Conservation (phyloP, 2,329 filamentous ascomycete species). For the Pseudogymnoascus sp. region DNA sequence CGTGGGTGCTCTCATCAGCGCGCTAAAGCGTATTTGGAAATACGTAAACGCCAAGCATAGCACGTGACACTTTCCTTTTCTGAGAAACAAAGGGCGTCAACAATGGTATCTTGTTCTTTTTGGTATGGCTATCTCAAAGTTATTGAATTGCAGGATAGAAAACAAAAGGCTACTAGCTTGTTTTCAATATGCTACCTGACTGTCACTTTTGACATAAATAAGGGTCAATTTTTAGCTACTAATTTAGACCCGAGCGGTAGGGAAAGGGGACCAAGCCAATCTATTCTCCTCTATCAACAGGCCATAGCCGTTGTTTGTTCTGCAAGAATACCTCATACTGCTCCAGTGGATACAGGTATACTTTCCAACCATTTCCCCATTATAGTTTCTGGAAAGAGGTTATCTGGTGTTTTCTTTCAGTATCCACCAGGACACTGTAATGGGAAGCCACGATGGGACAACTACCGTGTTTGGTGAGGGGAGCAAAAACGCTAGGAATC, state of each 20-base stretch:
- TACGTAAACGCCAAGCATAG: background rate
- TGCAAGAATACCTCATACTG: background rate
- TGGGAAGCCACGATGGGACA: background rate
- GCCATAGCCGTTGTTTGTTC: background rate
- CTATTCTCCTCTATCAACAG: background rate
- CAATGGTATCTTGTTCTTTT: background rate
- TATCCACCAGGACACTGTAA: background rate
- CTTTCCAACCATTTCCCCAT: no score
- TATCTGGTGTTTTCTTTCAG: background rate
- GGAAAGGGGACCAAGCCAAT: background rate
- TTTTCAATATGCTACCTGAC: background rate
- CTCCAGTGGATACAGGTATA: background rate
- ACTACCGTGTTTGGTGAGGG: background rate
- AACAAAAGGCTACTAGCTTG: background rate
- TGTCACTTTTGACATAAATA: background rate
- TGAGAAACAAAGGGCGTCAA: background rate
- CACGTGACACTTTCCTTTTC: background rate
- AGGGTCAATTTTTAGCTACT: background rate
- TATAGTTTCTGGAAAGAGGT: background rate
- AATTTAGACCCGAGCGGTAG: background rate
- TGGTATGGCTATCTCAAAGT: background rate
- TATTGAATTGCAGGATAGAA: background rate
- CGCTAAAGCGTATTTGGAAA: slow-evolving; percentile 2
- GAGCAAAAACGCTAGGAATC: background rate
- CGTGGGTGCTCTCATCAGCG: slow-evolving; percentile 2